Conservation (phyloP, 768 basidiomycete genomes). For the Suillus decipiens region DNA sequence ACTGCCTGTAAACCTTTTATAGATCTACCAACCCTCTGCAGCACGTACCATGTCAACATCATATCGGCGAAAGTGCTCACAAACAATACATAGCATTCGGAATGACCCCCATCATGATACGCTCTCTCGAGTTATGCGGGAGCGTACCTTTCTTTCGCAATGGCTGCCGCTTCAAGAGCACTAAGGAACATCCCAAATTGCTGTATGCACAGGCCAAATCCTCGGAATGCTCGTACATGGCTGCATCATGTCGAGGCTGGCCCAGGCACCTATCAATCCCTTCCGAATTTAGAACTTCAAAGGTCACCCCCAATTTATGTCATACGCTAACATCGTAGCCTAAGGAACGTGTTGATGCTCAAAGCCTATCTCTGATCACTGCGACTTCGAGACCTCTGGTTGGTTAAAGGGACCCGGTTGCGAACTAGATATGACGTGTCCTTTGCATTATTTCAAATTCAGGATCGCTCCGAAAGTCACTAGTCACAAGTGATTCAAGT, state of each 20-base stretch:
- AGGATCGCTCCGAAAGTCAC: not conserved
- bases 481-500: not conserved
- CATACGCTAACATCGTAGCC: not conserved
- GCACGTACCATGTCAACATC: not conserved
- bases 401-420: not conserved
- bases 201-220: not conserved
- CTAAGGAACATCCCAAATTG: not conserved
- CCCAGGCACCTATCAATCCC: not conserved
- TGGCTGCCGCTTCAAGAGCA: not conserved
- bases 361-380: not conserved
- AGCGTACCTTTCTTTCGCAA: not conserved
- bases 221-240: not conserved
- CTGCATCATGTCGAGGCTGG: not conserved
- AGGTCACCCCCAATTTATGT: too few relatives aligned
- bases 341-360: not conserved
- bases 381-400: not conserved
- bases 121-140: not conserved
- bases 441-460: not conserved
- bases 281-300: not conserved
- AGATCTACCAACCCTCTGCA: slow-evolving; percentile 3
- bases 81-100: slow-evolving; percentile 1
- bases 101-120: not conserved
- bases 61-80: not conserved
- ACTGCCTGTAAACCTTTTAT: not conserved
- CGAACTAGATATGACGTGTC: not conserved